phyloP scores from a whole-genome alignment of 2,329 filamentous ascomycete genomes.

The Diaporthe citriasiana region DNA sequence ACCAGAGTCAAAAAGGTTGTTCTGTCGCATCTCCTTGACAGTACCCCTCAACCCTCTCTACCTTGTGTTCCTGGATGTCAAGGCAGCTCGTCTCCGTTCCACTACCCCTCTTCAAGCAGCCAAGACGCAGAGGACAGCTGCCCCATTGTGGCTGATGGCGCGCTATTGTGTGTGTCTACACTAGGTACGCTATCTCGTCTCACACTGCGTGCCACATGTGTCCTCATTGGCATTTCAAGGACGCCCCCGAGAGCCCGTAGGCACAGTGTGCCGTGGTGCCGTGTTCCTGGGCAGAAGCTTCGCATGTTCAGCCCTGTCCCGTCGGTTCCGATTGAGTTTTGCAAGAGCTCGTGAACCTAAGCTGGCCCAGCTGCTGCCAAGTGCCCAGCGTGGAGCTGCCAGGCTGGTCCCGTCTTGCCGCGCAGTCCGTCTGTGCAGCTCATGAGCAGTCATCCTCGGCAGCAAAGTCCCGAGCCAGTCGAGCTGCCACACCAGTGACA shows the following conservation, averaged over 20 bases:
- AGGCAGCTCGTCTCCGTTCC: background rate
- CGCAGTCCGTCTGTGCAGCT: background rate
- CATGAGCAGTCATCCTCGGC: background rate
- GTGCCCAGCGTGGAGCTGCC: constrained; percentile 1
- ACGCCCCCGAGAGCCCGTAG: background rate
- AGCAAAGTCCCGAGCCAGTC: background rate
- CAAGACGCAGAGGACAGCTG: constrained; percentile 20
- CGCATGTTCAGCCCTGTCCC: constrained; percentile 3
- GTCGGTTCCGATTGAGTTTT: constrained; percentile 15
- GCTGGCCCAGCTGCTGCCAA: constrained; percentile 10
- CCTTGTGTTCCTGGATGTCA: background rate
- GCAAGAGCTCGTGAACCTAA: background rate
- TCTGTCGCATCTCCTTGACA: background rate
- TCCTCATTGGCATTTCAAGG: background rate
- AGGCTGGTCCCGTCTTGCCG: constrained; percentile 20
- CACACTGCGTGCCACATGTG: background rate
- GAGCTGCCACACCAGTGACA: background rate
- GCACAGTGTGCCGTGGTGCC: constrained; percentile 1
- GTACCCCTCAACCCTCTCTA: background rate
- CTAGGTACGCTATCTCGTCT: background rate
- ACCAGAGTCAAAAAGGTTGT: background rate
- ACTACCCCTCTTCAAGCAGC: background rate
- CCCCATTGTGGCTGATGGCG: constrained; percentile 20
- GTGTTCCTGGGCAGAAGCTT: constrained; percentile 10
- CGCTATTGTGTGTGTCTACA: background rate